Base-by-base conservation (phyloP, 768 basidiomycete genomes). In the Psilocybe subaeruginosa region DNA sequence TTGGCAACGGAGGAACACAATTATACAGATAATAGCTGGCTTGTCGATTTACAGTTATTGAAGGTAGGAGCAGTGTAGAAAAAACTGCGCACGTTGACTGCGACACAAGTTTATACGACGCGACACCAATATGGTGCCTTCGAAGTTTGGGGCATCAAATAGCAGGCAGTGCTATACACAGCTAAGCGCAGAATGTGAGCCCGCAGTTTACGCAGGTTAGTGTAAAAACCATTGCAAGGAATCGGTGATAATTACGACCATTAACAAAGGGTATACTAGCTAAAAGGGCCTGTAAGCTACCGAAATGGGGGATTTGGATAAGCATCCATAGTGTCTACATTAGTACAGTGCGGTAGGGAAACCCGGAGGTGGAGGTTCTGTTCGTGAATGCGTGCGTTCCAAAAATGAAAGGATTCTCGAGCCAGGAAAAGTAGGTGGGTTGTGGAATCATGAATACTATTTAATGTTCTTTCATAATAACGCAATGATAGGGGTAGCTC, bases 241-340 rank as follows among this genome's bases (percentile, higher is more conserved):
- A 23, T 23, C 23, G 23, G 16, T 19, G 29, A 8, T 29, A 43
- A 61, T 64, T 61, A 63, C 35, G 62, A 51, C 50, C 50, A 61
- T 64, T 66, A 64, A 54, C 45, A 47, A 58, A 33, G 60, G 63
- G 60, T 61, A 64, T 64, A 64, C 58, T 60, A 66, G 58, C 62
- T 53, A 33, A 60, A 64, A 58, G 57, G 54, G 57, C 54, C 53
- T 53, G 39, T 64, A 64, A 60, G 30, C 58, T 64, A 64, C 50
- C 54, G 51, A 45, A 57, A 46, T 54, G 51, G 57, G 47, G 47
- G 47, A 49, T 6, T 55, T 37, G 54, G 58, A 58, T 63, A 61
- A 64, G 55, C 56, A 61, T 67, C 62, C 59, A 45, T 65, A 65
- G 55, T 63, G 62, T 62, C 62, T 64, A 68, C 61, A 65, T 68